These are phyloP conservation scores for Aspergillus versicolor DNA, from an alignment of 2,329 filamentous ascomycete genomes.

Conservation along the genomic window DNA sequence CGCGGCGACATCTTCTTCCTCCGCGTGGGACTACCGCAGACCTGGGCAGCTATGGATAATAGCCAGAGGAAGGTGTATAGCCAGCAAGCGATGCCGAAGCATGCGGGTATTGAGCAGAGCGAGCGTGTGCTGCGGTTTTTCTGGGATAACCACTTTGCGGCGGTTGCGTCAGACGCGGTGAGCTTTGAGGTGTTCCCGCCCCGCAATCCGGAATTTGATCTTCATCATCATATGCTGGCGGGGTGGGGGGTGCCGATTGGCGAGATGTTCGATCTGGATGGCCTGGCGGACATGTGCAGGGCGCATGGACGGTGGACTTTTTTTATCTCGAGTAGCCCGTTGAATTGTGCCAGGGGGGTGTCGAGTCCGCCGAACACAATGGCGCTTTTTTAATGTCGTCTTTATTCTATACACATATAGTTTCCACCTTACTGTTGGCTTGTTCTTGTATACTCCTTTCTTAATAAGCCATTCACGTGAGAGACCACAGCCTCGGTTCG, in stretches of 20 bases:
- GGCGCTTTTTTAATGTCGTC: conserved; percentile 37
- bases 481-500: conserved; percentile 1
- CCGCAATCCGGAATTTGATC: conserved; percentile 31
- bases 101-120: conserved; percentile 39
- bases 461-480: conserved; percentile 3
- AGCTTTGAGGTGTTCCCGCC: conserved; percentile 55
- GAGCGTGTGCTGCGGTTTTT: conserved; percentile 54
- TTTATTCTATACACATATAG: background rate
- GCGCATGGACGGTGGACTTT: conserved; percentile 37
- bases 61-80: conserved; percentile 30
- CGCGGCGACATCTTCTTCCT: conserved; percentile 42
- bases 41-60: conserved; percentile 33
- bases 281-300: conserved; percentile 33
- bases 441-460: background rate
- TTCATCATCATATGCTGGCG: conserved; percentile 38
- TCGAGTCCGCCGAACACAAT: conserved; percentile 46
- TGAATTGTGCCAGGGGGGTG: conserved; percentile 40
- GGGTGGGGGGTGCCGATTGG: conserved; percentile 42
- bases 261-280: conserved; percentile 43
- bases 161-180: conserved; percentile 60
- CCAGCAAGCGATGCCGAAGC: conserved; percentile 30
- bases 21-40: conserved; percentile 35
- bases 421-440: background rate
- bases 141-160: conserved; percentile 60
- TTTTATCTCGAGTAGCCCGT: conserved; percentile 40